phyloP scores from a whole-genome alignment of 192 early-diverging fungal species.

The Dispira parvispora region DNA sequence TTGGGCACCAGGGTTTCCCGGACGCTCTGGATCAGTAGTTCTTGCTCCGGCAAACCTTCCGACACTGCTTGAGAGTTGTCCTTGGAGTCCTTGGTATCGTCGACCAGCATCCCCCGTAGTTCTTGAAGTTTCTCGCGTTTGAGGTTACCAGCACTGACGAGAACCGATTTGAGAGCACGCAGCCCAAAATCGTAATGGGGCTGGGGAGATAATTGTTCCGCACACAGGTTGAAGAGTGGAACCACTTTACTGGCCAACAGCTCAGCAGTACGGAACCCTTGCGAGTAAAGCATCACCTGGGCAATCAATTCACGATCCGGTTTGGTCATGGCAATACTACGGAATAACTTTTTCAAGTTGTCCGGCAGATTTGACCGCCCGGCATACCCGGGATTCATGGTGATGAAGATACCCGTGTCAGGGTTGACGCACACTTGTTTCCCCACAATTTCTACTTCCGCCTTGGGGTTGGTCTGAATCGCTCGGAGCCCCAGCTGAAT shows the following conservation, averaged over 20 bases:
- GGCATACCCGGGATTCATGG: slow-evolving; percentile 99
- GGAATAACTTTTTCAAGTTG: slow-evolving; percentile 98
- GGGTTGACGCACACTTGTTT: slow-evolving; percentile 71
- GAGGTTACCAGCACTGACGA: slow-evolving; percentile 97
- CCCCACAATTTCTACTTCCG: slow-evolving; percentile 86
- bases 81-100: slow-evolving; percentile 15
- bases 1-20: slow-evolving; percentile 96
- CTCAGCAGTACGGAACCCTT: slow-evolving; percentile 97
- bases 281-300: slow-evolving; percentile 98
- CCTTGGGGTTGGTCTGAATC: slow-evolving; percentile 34
- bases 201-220: slow-evolving; percentile 87
- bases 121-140: slow-evolving; percentile 64
- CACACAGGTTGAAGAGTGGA: slow-evolving; percentile 90
- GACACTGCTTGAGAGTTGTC: slow-evolving; percentile 26
- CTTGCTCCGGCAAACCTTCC: slow-evolving; percentile 61
- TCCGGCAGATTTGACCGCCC: slow-evolving; percentile 97
- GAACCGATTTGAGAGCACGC: slow-evolving; percentile 93
- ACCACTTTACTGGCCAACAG: slow-evolving; percentile 86
- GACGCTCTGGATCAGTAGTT: slow-evolving; percentile 90
- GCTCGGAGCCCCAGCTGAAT: slow-evolving; percentile 87
- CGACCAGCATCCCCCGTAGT: slow-evolving; percentile 26
- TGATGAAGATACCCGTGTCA: slow-evolving; percentile 94
- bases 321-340: slow-evolving; percentile 97
- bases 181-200: slow-evolving; percentile 99
- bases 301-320: slow-evolving; percentile 97